phyloP scores from a whole-genome alignment of 2,329 filamentous ascomycete species.

The Gaeumannomyces tritici region DNA sequence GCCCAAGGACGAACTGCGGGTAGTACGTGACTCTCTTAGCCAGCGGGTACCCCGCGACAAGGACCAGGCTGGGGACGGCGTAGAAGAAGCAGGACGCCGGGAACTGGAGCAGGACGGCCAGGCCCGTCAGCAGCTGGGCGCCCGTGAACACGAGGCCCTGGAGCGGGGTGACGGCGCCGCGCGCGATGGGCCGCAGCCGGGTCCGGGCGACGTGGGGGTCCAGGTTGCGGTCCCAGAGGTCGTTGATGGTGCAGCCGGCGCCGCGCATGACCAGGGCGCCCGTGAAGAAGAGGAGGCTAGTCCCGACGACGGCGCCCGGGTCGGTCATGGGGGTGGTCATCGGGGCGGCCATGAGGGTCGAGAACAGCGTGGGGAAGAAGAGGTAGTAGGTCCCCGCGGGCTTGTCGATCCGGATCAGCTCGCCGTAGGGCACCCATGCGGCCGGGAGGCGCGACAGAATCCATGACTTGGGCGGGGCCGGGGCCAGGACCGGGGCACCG shows the following conservation, averaged over 20 bases:
- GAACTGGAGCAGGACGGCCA: conserved; percentile 68
- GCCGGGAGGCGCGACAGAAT: conserved; percentile 59
- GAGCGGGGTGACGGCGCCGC: conserved; percentile 63
- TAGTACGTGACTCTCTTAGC: conserved; percentile 84
- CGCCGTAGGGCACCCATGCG: conserved; percentile 70
- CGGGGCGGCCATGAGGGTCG: conserved; percentile 69
- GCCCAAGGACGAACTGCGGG: conserved; percentile 71
- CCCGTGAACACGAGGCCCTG: conserved; percentile 68
- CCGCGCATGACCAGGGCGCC: conserved; percentile 81
- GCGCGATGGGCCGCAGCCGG: conserved; percentile 68
- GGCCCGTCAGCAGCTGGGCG: conserved; percentile 60
- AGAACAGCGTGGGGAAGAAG: conserved; percentile 79
- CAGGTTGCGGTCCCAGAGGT: conserved; percentile 81
- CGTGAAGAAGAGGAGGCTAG: conserved; percentile 59
- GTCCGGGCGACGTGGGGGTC: conserved; percentile 73
- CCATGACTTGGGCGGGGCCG: conserved; percentile 57
- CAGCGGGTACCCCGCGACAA: conserved; percentile 70
- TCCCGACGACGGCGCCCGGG: conserved; percentile 52
- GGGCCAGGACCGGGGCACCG: no score
- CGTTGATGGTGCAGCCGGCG: conserved; percentile 82
- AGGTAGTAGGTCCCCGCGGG: conserved; percentile 77
- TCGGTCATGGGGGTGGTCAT: conserved; percentile 51
- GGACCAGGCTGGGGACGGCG: conserved; percentile 61
- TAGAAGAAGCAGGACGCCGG: conserved; percentile 67
- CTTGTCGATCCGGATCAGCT: conserved; percentile 73